Evolutionary conservation across 139 green algal genomes (phyloP).

Genomic region (Yamagishiella unicocca): DNA sequence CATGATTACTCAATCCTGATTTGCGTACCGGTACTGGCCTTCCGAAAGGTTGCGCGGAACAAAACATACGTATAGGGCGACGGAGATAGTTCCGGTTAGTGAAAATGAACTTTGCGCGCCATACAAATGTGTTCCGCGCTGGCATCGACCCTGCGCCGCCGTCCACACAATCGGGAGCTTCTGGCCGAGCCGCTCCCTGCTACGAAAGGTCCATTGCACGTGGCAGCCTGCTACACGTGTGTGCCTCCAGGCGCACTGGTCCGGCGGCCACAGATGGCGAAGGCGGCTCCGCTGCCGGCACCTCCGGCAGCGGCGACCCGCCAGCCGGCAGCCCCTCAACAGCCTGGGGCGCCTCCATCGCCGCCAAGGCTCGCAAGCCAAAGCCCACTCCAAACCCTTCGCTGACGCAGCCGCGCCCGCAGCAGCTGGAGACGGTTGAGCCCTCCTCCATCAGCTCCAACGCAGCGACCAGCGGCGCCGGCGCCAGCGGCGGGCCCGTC

Average conservation of each 20-base stretch:
- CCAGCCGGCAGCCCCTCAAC: background rate
- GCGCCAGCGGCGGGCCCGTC: background rate
- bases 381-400: background rate
- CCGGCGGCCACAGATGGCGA: background rate
- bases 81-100: no score
- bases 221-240: background rate
- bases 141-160: background rate
- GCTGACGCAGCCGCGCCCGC: background rate
- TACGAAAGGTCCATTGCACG: background rate
- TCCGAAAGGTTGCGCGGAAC: no score
- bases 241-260: background rate
- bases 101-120: background rate
- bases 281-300: background rate
- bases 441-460: background rate
- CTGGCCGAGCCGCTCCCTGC: background rate
- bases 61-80: no score
- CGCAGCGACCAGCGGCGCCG: background rate
- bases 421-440: slow-evolving; percentile 10
- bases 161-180: background rate
- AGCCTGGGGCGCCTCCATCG: slow-evolving; percentile 4
- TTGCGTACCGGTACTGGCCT: no score
- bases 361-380: background rate
- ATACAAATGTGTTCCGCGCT: background rate
- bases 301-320: background rate
- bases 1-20: no score